phyloP scores from a whole-genome alignment of 2,329 filamentous ascomycete species.

The Teratosphaeria epicoccoides region DNA sequence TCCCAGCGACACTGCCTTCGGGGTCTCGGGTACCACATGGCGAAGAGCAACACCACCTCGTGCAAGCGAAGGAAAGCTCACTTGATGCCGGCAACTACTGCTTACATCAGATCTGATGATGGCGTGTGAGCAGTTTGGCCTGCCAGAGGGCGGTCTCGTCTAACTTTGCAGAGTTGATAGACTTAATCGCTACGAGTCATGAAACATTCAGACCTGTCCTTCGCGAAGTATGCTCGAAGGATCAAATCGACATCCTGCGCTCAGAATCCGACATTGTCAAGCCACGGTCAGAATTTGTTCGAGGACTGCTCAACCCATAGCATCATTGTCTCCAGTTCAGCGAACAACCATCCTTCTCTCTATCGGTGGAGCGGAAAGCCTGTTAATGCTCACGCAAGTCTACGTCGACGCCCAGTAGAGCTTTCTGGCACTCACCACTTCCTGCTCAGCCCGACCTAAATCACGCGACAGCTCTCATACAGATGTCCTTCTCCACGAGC shows the following conservation, averaged over 20 bases:
- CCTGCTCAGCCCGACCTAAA: background rate
- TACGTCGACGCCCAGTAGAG: background rate
- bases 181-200: no score
- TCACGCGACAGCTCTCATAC: background rate
- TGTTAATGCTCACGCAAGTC: background rate
- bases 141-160: no score
- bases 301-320: background rate
- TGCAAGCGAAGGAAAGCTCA: no score
- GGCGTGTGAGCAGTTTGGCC: no score
- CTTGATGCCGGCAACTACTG: no score
- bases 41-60: background rate
- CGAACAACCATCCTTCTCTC: background rate
- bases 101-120: no score
- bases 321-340: background rate
- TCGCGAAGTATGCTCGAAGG: background rate
- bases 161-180: no score
- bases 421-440: background rate
- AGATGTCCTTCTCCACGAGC: background rate
- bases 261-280: background rate
- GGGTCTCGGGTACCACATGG: background rate
- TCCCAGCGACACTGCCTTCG: background rate
- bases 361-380: background rate
- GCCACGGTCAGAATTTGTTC: background rate
- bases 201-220: background rate
- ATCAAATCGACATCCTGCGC: background rate